phyloP scores from a whole-genome alignment of 1,284 basidiomycete genomes.

The Serendipita sp. region DNA sequence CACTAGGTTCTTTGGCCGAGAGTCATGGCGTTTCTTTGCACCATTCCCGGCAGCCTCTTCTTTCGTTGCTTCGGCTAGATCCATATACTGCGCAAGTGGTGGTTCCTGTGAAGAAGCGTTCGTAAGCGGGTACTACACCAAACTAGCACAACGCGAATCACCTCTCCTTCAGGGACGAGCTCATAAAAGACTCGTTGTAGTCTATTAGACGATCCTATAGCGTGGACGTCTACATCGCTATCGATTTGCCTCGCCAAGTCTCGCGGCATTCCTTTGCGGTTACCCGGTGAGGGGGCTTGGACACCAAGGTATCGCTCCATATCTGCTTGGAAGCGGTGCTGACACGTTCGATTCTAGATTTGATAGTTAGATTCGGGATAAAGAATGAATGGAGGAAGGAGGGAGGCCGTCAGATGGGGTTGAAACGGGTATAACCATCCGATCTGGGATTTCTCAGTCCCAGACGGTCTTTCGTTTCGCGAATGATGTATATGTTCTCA shows the following conservation, averaged over 20 bases:
- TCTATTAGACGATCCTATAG: neutral
- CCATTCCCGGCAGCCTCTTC: neutral
- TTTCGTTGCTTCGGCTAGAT: neutral
- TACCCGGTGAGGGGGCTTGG: neutral
- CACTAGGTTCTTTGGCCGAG: neutral
- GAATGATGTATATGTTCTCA: slow-evolving; percentile 47
- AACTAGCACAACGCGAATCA: neutral
- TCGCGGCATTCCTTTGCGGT: neutral
- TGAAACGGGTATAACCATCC: slow-evolving; percentile 43
- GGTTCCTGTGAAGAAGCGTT: neutral
- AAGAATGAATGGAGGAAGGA: slow-evolving; percentile 2
- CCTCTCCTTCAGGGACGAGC: neutral
- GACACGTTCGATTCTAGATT: neutral
- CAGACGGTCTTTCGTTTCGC: slow-evolving; percentile 42
- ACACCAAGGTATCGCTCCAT: slow-evolving; percentile 6
- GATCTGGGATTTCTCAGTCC: slow-evolving; percentile 45
- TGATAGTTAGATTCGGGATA: neutral
- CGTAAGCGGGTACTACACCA: neutral
- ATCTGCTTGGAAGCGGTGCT: neutral
- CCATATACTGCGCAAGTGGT: neutral
- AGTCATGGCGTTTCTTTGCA: neutral
- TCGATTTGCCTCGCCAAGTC: neutral
- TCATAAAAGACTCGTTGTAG: slow-evolving; percentile 4
- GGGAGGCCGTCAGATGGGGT: slow-evolving; percentile 43
- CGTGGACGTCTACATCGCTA: neutral